Base-by-base conservation (phyloP, 176 grass and related monocot species). In the Hyparrhenia diplandra region DNA sequence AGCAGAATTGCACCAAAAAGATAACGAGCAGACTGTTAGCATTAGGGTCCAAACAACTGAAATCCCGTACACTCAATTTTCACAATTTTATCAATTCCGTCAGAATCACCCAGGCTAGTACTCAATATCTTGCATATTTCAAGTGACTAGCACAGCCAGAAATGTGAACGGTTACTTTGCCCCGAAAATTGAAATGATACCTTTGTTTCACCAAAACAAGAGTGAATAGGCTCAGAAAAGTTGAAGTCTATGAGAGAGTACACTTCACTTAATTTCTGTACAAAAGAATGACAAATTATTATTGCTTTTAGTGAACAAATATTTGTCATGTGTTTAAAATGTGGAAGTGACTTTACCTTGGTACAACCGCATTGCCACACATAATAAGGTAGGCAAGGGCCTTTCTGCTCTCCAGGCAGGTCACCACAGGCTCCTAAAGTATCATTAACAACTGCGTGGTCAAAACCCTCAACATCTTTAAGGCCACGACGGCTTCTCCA, bases 371-470 rank as follows among this genome's bases (percentile, higher is more conserved):
- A 94, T 80, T 97, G 94, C 94, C 94, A 94, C 61, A 92, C 69
- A 68, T 94, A 89, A 49, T 90, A 92, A 9, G 94, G 89, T 9
- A 94, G 76, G 60, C 89, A 90, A 90, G 92, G 92, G 41, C 92
- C 88, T 76, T 92, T 78, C 45, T 87, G 77, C 66, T 77, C 80
- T 85, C 54, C 63, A 40, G 92, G 92, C 62, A 98, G 85, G 34
- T 89, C 69, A 51, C 95, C 95, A 36, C 95, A 98, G 55, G 92
- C 92, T 65, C 95, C 92, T 80, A 98, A 89, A 87, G 88, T 90
- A 42, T 90, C 86, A 58, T 98, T 98, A 80, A 87, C 92, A 35
- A 81, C 68, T 13, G 75, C 89, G 74, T 98, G 95, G 39, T 92
- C 92, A 84, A 98, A 98, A 54, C 90, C 92, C 76, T 98, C 92